Evolutionary conservation across 208 protist genomes (phyloP), one percentile per base, ranked within the genome.

Genomic region (Herpetomonas samuelpessoai): DNA sequence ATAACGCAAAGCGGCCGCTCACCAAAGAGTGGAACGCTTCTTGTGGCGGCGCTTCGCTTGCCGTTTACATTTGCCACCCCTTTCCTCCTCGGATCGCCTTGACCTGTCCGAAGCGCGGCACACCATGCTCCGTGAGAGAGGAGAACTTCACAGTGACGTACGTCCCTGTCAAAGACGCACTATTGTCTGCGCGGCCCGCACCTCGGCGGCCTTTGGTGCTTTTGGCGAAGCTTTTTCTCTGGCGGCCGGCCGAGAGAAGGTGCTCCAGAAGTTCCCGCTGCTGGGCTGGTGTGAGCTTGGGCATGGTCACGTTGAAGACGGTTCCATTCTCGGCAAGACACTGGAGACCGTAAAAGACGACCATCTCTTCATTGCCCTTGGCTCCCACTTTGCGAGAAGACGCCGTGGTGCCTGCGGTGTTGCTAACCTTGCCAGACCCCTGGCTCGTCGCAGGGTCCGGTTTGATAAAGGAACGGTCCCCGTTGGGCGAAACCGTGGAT

Each of bases 81-180:
- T 91, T 92, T 0, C 86, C 83, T 2, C 89, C 89, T 16, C 89
- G 80, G 44, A 95, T 93, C 24, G 81, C 81, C 66, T 95, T 95
- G 22, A 95, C 80, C 29, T 74, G 80, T 25, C 72, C 81, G 70
- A 95, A 95, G 46, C 89, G 85, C 21, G 89, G 89, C 24, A 95
- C 70, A 2, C 86, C 89, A 56, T 95, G 73, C 62, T 90, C 84
- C 16, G 88, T 95, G 25, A 95, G 68, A 1, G 80, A 76, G 47
- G 75, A 65, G 57, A 74, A 95, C 76, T 92, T 90, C 47, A 95
- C 84, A 2, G 88, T 95, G 9, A 76, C 88, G 58, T 95, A 92
- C 14, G 92, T 65, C 3, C 88, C 88, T 1, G 88, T 92, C 49
- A 95, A 65, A 1, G 83, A 83, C 2, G 52, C 45, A 0, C 30